Conservation (phyloP, 768 basidiomycete genomes). For the Dictyophora rubrovolvata region DNA sequence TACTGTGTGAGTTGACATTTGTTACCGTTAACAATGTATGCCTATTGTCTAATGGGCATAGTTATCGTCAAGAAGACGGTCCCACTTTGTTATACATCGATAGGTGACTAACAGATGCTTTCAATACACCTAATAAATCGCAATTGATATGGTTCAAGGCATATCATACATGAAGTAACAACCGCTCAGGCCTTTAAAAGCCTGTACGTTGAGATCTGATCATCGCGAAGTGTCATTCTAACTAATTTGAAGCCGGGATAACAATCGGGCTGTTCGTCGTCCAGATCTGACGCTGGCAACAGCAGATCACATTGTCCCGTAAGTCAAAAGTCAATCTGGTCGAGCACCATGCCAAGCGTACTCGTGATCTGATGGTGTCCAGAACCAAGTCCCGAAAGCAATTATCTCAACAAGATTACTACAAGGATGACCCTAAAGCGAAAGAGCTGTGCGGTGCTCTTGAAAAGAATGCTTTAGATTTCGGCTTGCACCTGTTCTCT, state of each 20-base stretch:
- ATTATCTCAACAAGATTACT: conserved; percentile 50
- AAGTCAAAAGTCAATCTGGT: conserved; percentile 21
- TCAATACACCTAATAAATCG: neutral
- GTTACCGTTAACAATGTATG: neutral
- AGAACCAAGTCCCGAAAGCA: conserved; percentile 68
- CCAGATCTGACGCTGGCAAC: conserved; percentile 87
- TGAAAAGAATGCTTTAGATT: conserved; percentile 84
- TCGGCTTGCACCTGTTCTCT: conserved; percentile 85
- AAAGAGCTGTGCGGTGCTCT: conserved; percentile 73
- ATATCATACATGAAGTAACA: conserved; percentile 74
- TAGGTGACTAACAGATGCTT: conserved; percentile 32
- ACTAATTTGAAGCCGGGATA: conserved; percentile 44
- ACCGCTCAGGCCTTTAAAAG: conserved; percentile 88
- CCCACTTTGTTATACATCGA: conserved; percentile 77
- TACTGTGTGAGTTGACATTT: conserved; percentile 14
- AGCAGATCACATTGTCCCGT: conserved; percentile 83
- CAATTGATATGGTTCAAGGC: neutral
- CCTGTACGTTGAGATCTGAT: conserved; percentile 37
- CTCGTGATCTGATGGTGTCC: too few relatives aligned
- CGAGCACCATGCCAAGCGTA: too few relatives aligned
- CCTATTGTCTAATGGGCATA: conserved; percentile 19
- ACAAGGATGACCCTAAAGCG: conserved; percentile 77
- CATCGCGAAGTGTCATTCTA: conserved; percentile 5
- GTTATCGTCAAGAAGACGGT: conserved; percentile 64
- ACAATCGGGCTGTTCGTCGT: conserved; percentile 65